phyloP scores from a whole-genome alignment of 306 rosid genomes.

The Spatholobus suberectus region DNA sequence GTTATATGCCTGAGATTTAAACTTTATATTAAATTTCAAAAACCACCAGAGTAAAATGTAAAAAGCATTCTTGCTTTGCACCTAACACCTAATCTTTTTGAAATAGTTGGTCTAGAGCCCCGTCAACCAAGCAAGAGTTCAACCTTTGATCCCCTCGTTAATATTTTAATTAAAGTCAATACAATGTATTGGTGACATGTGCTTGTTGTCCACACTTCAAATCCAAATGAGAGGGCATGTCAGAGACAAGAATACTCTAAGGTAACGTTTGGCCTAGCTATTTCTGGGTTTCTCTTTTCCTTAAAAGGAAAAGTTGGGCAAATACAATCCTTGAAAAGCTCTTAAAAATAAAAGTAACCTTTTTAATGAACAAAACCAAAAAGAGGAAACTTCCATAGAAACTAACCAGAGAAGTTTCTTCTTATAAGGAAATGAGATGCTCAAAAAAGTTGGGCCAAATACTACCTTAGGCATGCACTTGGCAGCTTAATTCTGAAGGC shows the following conservation, averaged over 20 bases:
- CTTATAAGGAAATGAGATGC: not conserved
- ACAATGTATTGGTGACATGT: not conserved
- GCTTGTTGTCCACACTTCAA: not conserved
- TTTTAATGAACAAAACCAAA: not conserved
- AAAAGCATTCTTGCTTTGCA: not conserved
- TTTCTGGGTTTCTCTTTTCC: not conserved
- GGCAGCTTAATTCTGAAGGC: not conserved
- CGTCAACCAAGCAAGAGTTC: not conserved
- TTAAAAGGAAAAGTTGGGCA: not conserved
- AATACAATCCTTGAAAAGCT: not conserved
- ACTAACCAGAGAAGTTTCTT: not conserved
- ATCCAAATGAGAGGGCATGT: not conserved
- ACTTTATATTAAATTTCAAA: slow-evolving; percentile 2
- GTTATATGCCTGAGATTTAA: slow-evolving; percentile 11
- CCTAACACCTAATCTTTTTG: not conserved
- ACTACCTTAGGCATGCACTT: not conserved
- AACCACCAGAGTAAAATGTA: not conserved
- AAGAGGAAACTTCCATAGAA: not conserved
- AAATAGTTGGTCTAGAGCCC: not conserved
- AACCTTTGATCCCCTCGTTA: not conserved
- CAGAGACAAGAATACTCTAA: not conserved
- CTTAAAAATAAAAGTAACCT: not conserved
- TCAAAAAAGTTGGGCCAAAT: not conserved
- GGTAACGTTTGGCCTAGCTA: not conserved
- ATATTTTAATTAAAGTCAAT: not conserved